phyloP scores from a whole-genome alignment of 139 green algal genomes.

The Chlorella sp. region DNA sequence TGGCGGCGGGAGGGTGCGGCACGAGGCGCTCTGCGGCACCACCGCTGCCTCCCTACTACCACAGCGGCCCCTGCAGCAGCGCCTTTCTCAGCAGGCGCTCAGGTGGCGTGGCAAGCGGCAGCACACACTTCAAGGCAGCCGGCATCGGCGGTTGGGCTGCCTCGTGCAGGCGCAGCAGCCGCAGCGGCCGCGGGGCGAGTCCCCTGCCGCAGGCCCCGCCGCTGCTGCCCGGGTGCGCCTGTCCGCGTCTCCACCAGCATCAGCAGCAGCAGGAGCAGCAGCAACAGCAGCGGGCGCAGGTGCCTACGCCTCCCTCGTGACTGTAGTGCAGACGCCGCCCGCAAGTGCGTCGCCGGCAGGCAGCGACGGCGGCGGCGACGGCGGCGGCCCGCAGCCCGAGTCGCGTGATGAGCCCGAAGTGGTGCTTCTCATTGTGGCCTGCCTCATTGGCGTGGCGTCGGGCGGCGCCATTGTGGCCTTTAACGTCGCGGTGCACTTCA shows the following conservation, averaged over 20 bases:
- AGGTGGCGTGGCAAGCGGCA: no score
- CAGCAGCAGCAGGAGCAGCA: not conserved
- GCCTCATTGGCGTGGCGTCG: slow-evolving; percentile 55
- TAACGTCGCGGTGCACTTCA: slow-evolving; percentile 58
- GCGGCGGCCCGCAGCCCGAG: not conserved
- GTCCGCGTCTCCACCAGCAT: not conserved
- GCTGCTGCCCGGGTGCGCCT: not conserved
- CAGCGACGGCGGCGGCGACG: not conserved
- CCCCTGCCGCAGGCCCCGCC: not conserved
- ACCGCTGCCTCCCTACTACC: no score
- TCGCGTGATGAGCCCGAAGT: slow-evolving; percentile 54
- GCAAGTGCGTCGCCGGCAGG: not conserved
- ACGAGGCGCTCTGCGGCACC: no score
- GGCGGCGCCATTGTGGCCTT: slow-evolving; percentile 63
- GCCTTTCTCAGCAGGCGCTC: no score
- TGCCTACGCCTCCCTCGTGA: not conserved
- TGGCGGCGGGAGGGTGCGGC: no score
- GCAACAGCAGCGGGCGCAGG: not conserved
- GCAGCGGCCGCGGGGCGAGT: not conserved
- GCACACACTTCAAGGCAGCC: no score
- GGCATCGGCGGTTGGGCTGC: not conserved
- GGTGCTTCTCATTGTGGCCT: slow-evolving; percentile 57
- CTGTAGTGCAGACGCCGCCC: not conserved
- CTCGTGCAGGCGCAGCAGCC: not conserved
- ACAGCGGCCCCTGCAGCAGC: no score